Conservation (phyloP, 1,284 basidiomycete species). For the Sporisorium graminicola region DNA sequence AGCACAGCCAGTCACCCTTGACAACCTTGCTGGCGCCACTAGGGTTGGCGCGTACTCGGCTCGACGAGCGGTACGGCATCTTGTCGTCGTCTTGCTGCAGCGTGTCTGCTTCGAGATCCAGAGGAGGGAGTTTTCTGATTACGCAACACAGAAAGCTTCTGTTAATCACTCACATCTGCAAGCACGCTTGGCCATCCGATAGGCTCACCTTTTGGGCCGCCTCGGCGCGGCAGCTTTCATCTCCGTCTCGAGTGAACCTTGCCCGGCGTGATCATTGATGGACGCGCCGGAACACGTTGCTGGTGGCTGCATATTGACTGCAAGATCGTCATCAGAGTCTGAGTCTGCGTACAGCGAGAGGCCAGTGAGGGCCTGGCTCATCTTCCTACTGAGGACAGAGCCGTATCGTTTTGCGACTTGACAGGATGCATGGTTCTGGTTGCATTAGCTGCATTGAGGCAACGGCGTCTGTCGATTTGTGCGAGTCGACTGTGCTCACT, state of each 20-base stretch:
- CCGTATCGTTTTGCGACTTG: neutral
- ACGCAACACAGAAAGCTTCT: neutral
- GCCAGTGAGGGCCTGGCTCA: conserved; percentile 25
- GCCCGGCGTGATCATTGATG: neutral
- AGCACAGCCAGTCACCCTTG: conserved; percentile 53
- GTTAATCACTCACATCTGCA: neutral
- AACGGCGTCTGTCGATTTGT: conserved; percentile 3
- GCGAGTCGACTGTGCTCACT: neutral
- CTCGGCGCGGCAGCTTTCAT: neutral
- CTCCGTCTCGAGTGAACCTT: neutral
- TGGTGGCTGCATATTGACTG: neutral
- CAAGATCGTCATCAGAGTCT: conserved; percentile 15
- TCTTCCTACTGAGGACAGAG: neutral
- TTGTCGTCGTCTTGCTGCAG: neutral
- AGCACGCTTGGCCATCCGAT: neutral
- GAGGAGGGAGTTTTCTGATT: conserved; percentile 27
- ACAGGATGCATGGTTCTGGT: neutral
- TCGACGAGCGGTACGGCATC: neutral
- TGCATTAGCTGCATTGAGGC: neutral
- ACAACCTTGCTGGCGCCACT: conserved; percentile 3
- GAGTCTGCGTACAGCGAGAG: conserved; percentile 34
- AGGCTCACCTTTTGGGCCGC: conserved; percentile 21
- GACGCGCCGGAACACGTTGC: no score
- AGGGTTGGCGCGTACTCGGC: neutral
- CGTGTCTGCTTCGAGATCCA: conserved; percentile 21